Conservation (phyloP, 148 eudicot genomes). For the Chenopodium quinoa region DNA sequence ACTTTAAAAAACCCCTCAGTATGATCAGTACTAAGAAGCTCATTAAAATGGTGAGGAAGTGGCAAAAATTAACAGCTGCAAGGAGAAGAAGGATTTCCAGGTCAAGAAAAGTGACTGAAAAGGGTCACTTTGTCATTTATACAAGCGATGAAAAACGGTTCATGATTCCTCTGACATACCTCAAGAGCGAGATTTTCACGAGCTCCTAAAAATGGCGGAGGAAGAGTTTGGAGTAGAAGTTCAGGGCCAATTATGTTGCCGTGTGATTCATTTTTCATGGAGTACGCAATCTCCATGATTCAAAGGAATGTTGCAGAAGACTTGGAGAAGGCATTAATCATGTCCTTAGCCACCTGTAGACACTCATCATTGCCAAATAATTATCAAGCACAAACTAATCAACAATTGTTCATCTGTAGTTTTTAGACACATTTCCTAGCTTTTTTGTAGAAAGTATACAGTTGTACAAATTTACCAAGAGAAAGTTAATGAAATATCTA, state of each 20-base stretch:
- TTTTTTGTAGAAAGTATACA: background rate
- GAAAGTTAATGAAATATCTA: background rate
- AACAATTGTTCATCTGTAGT: background rate
- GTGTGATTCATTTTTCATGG: constrained; percentile 7
- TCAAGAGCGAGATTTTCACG: constrained; percentile 8
- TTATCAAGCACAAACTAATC: background rate
- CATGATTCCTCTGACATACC: constrained; percentile 22
- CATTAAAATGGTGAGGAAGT: constrained; percentile 39
- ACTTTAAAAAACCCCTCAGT: background rate
- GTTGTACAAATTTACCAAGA: background rate
- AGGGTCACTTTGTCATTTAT: constrained; percentile 25
- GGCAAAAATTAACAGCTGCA: constrained; percentile 31
- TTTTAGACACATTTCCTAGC: background rate
- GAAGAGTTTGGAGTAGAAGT: constrained; percentile 22
- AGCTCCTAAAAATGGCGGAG: constrained; percentile 19
- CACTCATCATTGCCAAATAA: background rate
- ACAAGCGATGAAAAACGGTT: constrained; percentile 21
- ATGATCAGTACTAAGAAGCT: constrained; percentile 44
- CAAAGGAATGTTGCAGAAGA: background rate
- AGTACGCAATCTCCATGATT: constrained; percentile 15
- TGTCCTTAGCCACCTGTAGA: background rate
- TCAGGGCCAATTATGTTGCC: constrained; percentile 18
- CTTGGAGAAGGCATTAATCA: background rate
- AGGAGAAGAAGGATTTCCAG: constrained; percentile 21
- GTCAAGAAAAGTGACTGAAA: constrained; percentile 10